Evolutionary conservation across 768 basidiomycete species (phyloP), one percentile per base, ranked within the genome.

Genomic region (Infundibulicybe gibba): DNA sequence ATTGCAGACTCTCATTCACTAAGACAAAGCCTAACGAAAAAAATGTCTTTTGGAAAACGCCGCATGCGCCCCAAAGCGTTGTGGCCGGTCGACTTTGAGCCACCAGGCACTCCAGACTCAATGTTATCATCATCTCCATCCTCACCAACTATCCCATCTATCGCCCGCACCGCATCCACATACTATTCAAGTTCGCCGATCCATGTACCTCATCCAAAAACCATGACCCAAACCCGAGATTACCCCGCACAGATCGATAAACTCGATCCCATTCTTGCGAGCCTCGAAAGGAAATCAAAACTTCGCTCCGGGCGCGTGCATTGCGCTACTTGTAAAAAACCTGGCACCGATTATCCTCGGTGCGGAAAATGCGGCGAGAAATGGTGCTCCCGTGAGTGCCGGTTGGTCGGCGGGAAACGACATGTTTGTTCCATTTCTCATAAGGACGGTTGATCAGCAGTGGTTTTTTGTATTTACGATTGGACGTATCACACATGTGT

Each of bases 331-430:
- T 85, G 83, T 56, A 62, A 61, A 31, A 81, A 75, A 56, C 43
- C 56, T 1, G 83, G 83, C 0, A 60, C 63, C 12, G 77, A 81
- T 49, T 85, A 72, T 57, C 83, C 83, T 12, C 73, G 74, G n/a
- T 85, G 83, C 57, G 69, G 74, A 6, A 77, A 74, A 49, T 85
- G 83, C 51, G 62, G 68, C 17, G 72, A 72, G 25, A 75, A 68
- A 64, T 85, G 83, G 83, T 85, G 83, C 54, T 83, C 82, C 19
- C 68, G 83, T 45, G 62, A 75, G 25, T 85, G 83, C 58, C 71
- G 83, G 44, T 54, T 85, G 46, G 64, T 69, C 39, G 73, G 69
- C 16, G 77, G 74, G 32, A 76, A 72, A 55, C 72, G 72, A 54
- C 82, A 84, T 58, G 53, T 66, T 9, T 83, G 82, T 51, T 50